These are phyloP conservation scores for Ogataea chonburiensis DNA, from an alignment of 805 yeast species.

Conservation along the genomic window DNA sequence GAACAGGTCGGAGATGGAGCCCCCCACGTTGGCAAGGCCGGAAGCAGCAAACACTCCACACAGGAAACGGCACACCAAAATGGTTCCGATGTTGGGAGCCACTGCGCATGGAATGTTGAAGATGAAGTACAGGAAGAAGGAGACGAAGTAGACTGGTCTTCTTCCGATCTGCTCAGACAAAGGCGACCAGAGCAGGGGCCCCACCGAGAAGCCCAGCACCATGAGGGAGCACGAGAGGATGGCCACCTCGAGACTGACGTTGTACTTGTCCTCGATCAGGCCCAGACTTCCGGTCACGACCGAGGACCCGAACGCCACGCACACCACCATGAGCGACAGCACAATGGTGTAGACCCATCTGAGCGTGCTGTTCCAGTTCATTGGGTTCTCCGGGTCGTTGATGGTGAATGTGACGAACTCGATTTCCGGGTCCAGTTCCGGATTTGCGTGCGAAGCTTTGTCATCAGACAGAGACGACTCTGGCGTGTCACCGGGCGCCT, in stretches of 20 bases:
- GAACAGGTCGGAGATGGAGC: constrained; percentile 87
- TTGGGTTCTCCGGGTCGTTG: constrained; percentile 87
- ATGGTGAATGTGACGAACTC: constrained; percentile 82
- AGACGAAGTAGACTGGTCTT: constrained; percentile 75
- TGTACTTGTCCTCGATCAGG: constrained; percentile 61
- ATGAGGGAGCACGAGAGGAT: constrained; percentile 77
- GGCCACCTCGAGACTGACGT: constrained; percentile 77
- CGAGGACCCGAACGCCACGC: constrained; percentile 93
- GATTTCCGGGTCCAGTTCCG: constrained; percentile 58
- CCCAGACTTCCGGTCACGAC: constrained; percentile 83
- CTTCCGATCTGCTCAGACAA: constrained; percentile 83
- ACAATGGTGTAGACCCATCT: constrained; percentile 70
- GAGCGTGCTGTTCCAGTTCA: constrained; percentile 63
- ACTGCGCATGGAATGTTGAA: constrained; percentile 88
- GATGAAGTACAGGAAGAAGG: constrained; percentile 69
- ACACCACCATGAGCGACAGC: constrained; percentile 70
- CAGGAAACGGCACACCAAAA: constrained; percentile 78
- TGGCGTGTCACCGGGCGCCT: constrained; percentile 27
- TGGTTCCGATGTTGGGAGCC: constrained; percentile 77
- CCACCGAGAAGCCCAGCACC: constrained; percentile 86
- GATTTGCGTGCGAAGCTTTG: constrained; percentile 22
- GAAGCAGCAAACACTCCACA: constrained; percentile 86
- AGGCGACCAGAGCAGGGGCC: constrained; percentile 90
- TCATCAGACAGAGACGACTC: constrained; percentile 30
- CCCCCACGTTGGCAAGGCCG: constrained; percentile 85